Evolutionary conservation across 176 grass and related monocot genomes (phyloP).

Genomic region (Triticum urartu): DNA sequence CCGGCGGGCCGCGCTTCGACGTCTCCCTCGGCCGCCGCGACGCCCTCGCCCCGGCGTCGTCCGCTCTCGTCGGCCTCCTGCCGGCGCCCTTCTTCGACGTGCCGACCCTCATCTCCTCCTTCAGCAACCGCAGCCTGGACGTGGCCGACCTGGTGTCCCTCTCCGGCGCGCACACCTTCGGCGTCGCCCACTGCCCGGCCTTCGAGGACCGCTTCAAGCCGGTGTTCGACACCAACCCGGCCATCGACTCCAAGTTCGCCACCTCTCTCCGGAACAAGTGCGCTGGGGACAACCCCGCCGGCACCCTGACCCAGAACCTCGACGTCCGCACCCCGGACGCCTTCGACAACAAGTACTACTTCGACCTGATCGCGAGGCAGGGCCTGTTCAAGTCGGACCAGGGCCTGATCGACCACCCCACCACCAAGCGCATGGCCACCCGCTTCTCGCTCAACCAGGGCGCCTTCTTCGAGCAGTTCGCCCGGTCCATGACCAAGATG

Average conservation of each 20-base stretch:
- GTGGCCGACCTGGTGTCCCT: conserved; percentile 50
- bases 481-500: conserved; percentile 42
- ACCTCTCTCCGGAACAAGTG: conserved; percentile 24
- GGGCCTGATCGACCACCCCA: conserved; percentile 13
- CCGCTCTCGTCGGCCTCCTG: not conserved
- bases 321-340: conserved; percentile 35
- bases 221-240: not conserved
- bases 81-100: conserved; percentile 22
- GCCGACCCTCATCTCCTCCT: not conserved
- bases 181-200: conserved; percentile 34
- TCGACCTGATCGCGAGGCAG: conserved; percentile 33
- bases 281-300: not conserved
- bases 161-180: conserved; percentile 67
- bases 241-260: conserved; percentile 24
- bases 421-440: conserved; percentile 21
- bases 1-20: conserved; percentile 32
- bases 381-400: conserved; percentile 52
- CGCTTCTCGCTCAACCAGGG: conserved; percentile 31
- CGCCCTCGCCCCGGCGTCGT: not conserved
- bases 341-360: conserved; percentile 68
- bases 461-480: conserved; percentile 54
- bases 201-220: conserved; percentile 34
- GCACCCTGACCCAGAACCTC: not conserved
- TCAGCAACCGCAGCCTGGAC: conserved; percentile 20
- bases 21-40: conserved; percentile 46